Evolutionary conservation across 176 grass and related monocot genomes (phyloP).

Genomic region (Rhynchospora pubera): DNA sequence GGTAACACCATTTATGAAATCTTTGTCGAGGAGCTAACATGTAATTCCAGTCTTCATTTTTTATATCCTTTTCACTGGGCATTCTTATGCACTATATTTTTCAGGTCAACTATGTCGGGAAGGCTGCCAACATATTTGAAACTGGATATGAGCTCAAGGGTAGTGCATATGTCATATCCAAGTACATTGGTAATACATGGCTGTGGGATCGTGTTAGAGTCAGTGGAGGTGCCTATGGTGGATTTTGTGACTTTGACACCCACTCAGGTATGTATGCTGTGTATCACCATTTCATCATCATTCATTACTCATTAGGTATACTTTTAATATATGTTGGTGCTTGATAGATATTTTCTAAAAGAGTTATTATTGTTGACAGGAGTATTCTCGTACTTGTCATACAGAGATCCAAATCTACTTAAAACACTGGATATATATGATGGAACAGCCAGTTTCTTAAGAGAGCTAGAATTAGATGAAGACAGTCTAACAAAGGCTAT

Average conservation of each 20-base stretch:
- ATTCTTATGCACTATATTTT: conserved; percentile 21
- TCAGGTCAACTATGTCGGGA: conserved; percentile 99
- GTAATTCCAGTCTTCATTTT: neutral
- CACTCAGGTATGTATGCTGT: conserved; percentile 61
- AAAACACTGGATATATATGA: conserved; percentile 96
- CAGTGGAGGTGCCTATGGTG: conserved; percentile 97
- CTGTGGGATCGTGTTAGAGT: conserved; percentile 94
- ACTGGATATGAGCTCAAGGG: conserved; percentile 88
- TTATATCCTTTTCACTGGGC: neutral
- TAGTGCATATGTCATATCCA: conserved; percentile 94
- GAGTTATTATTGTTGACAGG: conserved; percentile 41
- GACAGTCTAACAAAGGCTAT: conserved; percentile 92
- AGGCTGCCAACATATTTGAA: conserved; percentile 86
- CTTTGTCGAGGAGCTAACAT: neutral
- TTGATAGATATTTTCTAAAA: conserved; percentile 17
- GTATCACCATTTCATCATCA: neutral
- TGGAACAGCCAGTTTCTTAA: conserved; percentile 82
- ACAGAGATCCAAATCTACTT: conserved; percentile 93
- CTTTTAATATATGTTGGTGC: conserved; percentile 5
- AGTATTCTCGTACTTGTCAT: conserved; percentile 96
- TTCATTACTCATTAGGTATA: neutral
- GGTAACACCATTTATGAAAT: conserved; percentile 28
- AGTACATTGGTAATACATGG: conserved; percentile 92
- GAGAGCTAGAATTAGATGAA: conserved; percentile 72
- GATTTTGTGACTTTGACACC: conserved; percentile 96